Evolutionary conservation across 192 early-diverging fungal genomes (phyloP), one percentile per base, ranked within the genome.

Genomic region (Coemansia sp.): DNA sequence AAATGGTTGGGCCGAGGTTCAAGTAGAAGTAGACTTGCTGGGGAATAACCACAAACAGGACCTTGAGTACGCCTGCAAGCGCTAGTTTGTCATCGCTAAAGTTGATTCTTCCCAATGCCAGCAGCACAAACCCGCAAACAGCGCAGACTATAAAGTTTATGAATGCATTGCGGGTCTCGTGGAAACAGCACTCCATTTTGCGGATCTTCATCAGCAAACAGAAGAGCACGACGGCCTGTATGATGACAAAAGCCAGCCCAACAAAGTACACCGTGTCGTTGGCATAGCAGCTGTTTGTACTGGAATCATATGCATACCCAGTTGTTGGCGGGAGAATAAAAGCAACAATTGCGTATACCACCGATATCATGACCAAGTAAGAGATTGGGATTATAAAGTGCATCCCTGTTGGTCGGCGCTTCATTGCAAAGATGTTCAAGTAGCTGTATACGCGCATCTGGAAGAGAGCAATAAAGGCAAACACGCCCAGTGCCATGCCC

Each of bases 21-120:
- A 69, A 33, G 61, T 59, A 75, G 61, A 81, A 81, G 50, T 72
- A 75, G 8, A 68, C 73, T 33, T 81, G 73, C 64, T 72, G 70
- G 4, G 70, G 70, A 32, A 81, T 54, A 23, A 74, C 71, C 22
- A 65, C 29, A 19, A 71, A 62, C 9, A 69, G 29, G 6, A 75
- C 67, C 14, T 71, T 72, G 13, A 72, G 40, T 9, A 71, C 59
- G 8, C 70, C 73, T 0, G 57, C 13, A 8, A 50, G 40, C 15
- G 57, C 65, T 17, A 63, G 56, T 29, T 68, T 61, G 63, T 66
- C 67, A 11, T 54, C 34, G 10, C 49, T 25, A 56, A 69, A 64
- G 9, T 60, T 53, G 19, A 75, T 69, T 55, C 65, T 66, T 9
- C 69, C 62, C 5, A 79, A 34, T 4, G 50, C 76, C 13, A 81